These are phyloP conservation scores for Diaporthe sp. DNA, from an alignment of 2,329 filamentous ascomycete species.

Conservation along the genomic window DNA sequence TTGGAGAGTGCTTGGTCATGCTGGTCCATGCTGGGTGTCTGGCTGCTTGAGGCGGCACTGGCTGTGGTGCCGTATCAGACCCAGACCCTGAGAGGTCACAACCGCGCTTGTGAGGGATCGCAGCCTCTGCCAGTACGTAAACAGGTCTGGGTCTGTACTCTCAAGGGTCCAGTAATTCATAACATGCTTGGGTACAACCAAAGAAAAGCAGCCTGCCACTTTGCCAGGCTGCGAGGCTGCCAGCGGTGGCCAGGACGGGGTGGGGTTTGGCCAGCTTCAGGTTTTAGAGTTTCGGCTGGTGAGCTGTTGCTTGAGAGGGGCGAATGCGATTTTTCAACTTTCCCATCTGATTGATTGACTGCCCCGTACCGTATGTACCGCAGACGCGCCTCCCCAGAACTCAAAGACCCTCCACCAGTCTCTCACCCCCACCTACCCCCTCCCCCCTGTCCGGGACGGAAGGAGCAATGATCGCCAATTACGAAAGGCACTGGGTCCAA, in stretches of 20 bases:
- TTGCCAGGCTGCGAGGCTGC: not conserved
- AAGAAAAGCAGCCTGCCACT: not conserved
- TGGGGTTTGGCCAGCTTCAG: not conserved
- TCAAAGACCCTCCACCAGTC: not conserved
- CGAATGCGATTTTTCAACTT: slow-evolving; percentile 40
- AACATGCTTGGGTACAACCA: not conserved
- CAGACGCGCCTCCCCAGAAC: slow-evolving; percentile 25
- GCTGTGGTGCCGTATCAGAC: slow-evolving; percentile 7
- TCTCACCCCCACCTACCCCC: not conserved
- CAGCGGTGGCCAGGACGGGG: not conserved
- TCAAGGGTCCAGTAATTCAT: not conserved
- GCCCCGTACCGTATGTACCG: not conserved
- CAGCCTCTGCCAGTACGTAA: not conserved
- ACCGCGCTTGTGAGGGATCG: not conserved
- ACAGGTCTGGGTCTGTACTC: not conserved
- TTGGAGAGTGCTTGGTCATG: not conserved
- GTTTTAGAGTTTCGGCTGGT: slow-evolving; percentile 28
- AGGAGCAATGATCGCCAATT: slow-evolving; percentile 31
- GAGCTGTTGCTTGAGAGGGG: slow-evolving; percentile 16
- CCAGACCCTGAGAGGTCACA: slow-evolving; percentile 3
- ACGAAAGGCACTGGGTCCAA: slow-evolving; percentile 13
- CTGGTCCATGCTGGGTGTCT: not conserved
- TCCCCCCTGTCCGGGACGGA: not conserved
- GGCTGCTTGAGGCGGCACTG: slow-evolving; percentile 8
- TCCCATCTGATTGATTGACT: slow-evolving; percentile 37